Percentiles rank a stretch among this genome's conserved stretches.
Conservation (phyloP, 495 filamentous ascomycete species). For the Cetradonia linearis region DNA sequence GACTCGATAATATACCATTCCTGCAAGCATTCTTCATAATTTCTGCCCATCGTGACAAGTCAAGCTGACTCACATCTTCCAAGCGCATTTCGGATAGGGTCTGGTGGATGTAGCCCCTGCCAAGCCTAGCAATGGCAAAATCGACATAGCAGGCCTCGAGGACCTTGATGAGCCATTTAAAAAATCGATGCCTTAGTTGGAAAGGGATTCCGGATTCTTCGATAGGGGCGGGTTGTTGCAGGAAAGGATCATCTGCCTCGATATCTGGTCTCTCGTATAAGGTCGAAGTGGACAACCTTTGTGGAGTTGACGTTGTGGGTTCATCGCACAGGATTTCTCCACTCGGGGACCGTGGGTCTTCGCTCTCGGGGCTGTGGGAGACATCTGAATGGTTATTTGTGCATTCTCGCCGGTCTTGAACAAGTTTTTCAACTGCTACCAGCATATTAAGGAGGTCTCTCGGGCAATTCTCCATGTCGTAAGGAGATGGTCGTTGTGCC, state of each 20-base stretch:
- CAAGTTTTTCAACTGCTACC: background rate
- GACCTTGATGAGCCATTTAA: background rate
- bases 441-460: background rate
- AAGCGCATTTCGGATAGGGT: background rate
- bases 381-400: background rate
- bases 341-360: background rate
- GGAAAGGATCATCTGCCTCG: background rate
- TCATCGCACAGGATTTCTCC: background rate
- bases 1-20: background rate
- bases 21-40: background rate
- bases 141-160: background rate
- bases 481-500: background rate
- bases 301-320: background rate
- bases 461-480: background rate
- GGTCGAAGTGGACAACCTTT: too few species aligned
- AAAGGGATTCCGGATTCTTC: background rate
- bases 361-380: background rate
- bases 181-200: background rate
- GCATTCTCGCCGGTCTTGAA: background rate
- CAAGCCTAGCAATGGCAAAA: background rate
- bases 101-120: background rate
- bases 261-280: background rate
- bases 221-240: background rate
- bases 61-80: background rate
- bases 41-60: background rate